Percentiles rank a stretch among this genome's conserved stretches.
Evolutionary conservation across 495 filamentous ascomycete genomes (phyloP).

Genomic region (Talaromyces nanjingensis): DNA sequence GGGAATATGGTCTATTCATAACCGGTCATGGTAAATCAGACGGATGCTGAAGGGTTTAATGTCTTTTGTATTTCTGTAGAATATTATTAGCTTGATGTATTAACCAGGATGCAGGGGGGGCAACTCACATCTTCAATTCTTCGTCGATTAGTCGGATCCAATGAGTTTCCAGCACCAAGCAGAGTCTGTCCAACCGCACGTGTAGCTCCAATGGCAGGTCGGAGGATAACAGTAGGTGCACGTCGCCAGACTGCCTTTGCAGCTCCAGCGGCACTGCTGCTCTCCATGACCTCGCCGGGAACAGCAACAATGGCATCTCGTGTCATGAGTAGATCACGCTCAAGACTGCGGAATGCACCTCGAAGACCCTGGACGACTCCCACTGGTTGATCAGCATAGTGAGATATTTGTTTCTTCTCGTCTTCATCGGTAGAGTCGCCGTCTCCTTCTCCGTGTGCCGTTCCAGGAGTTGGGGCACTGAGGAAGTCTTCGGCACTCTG

Average conservation of each 20-base stretch:
- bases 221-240: conserved; percentile 83
- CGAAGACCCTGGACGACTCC: conserved; percentile 79
- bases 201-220: conserved; percentile 83
- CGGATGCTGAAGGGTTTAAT: background rate
- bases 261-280: conserved; percentile 72
- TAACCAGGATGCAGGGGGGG: background rate
- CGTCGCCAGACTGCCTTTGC: conserved; percentile 71
- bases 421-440: conserved; percentile 50
- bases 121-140: conserved; percentile 80
- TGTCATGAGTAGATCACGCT: conserved; percentile 76
- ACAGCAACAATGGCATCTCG: conserved; percentile 92
- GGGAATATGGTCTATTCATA: background rate
- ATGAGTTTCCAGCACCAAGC: conserved; percentile 85
- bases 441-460: conserved; percentile 12
- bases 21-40: background rate
- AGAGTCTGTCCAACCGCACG: conserved; percentile 86
- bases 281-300: conserved; percentile 84
- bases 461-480: conserved; percentile 29
- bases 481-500: conserved; percentile 82
- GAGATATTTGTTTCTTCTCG: conserved; percentile 67
- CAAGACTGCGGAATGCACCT: conserved; percentile 72
- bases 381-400: conserved; percentile 89
- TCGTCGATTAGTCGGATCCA: conserved; percentile 77
- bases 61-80: background rate
- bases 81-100: background rate